Percentiles rank a stretch among this genome's conserved stretches.
Conservation (phyloP, 768 basidiomycete genomes). For the Tulasnella sp. region DNA sequence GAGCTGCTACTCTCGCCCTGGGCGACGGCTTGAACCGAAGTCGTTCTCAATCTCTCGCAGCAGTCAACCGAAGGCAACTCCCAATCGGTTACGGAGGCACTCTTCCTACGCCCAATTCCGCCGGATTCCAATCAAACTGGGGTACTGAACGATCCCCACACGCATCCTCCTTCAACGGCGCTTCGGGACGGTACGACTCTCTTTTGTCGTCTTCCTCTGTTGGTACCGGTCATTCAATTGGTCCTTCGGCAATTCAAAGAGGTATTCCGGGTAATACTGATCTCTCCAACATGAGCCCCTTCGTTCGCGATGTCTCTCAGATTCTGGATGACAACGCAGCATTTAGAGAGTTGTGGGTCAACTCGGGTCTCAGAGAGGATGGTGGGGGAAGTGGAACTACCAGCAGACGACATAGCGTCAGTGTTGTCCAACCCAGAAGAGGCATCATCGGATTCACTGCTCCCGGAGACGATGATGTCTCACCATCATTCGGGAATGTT, state of each 20-base stretch:
- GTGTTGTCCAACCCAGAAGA: slow-evolving; percentile 57
- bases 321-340: slow-evolving; percentile 64
- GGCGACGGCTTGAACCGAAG: slow-evolving; percentile 50
- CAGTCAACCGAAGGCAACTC: slow-evolving; percentile 32
- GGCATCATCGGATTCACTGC: slow-evolving; percentile 36
- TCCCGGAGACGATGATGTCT: slow-evolving; percentile 29
- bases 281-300: slow-evolving; percentile 70
- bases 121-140: slow-evolving; percentile 5
- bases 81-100: slow-evolving; percentile 1
- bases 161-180: slow-evolving; percentile 26
- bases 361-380: slow-evolving; percentile 28
- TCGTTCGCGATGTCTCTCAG: slow-evolving; percentile 70
- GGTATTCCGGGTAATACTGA: slow-evolving; percentile 25
- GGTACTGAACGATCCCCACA: not conserved
- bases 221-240: no score
- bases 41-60: slow-evolving; percentile 63
- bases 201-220: no score
- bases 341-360: slow-evolving; percentile 56
- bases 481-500: not conserved
- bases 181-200: slow-evolving; percentile 60
- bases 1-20: slow-evolving; percentile 8
- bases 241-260: slow-evolving; percentile 31
- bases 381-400: slow-evolving; percentile 63
- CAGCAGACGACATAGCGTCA: slow-evolving; percentile 70
- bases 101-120: not conserved